Percentiles rank a stretch among this genome's conserved stretches.
Conservation (phyloP, 2,329 filamentous ascomycete genomes). For the Metarhizium album region DNA sequence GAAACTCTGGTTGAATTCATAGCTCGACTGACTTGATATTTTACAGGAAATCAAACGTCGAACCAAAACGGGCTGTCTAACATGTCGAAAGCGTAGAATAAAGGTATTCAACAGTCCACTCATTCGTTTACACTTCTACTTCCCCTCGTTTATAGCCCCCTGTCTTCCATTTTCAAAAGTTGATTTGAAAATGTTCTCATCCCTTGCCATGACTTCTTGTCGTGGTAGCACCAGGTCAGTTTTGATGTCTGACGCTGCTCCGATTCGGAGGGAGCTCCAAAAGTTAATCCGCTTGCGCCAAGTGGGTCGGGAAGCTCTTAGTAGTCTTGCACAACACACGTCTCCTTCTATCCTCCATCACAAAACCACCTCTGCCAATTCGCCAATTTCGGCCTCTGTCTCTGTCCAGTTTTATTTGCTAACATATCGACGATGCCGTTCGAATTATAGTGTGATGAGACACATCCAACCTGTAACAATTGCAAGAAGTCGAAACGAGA, state of each 20-base stretch:
- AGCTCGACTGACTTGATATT: constrained; percentile 4
- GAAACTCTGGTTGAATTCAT: not conserved
- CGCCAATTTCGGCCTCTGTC: not conserved
- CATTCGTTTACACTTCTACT: not conserved
- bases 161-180: not conserved
- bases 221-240: not conserved
- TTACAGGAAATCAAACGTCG: constrained; percentile 50
- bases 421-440: not conserved
- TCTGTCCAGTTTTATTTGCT: constrained; percentile 4
- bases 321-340: not conserved
- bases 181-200: not conserved
- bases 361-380: not conserved
- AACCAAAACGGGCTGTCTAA: constrained; percentile 53
- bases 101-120: constrained; percentile 36
- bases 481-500: constrained; percentile 84
- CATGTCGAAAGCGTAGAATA: constrained; percentile 50
- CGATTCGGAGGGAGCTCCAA: constrained; percentile 1
- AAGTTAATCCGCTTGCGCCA: constrained; percentile 3
- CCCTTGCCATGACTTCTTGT: not conserved
- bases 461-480: constrained; percentile 82
- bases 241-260: not conserved
- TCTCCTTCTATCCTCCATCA: not conserved
- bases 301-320: constrained; percentile 3
- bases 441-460: constrained; percentile 74
- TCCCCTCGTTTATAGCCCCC: not conserved